These are phyloP conservation scores for Stereum hirsutum DNA, from an alignment of 1,284 basidiomycete species.

Conservation along the genomic window DNA sequence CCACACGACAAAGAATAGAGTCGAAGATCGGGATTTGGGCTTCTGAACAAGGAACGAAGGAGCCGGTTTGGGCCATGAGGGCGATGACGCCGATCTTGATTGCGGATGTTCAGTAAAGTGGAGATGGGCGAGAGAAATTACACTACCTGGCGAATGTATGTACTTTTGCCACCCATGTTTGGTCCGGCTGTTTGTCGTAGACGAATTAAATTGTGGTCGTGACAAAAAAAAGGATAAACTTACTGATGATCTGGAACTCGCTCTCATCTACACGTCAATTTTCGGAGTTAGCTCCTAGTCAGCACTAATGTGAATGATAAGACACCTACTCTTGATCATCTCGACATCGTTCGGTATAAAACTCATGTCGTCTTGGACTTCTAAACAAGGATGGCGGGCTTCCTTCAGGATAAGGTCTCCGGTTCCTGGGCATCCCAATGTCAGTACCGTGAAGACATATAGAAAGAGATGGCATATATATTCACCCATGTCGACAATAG, in stretches of 20 bases:
- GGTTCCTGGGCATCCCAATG: constrained; percentile 36
- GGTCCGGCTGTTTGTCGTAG: constrained; percentile 63
- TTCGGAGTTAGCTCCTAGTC: background rate
- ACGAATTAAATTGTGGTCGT: constrained; percentile 12
- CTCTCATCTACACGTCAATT: constrained; percentile 41
- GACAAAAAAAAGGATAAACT: constrained; percentile 14
- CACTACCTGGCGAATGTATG: constrained; percentile 75
- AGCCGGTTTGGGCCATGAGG: constrained; percentile 92
- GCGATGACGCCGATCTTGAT: constrained; percentile 82
- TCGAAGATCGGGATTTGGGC: constrained; percentile 92
- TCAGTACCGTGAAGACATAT: background rate
- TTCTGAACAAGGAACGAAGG: constrained; percentile 87
- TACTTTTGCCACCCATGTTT: constrained; percentile 95
- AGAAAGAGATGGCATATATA: constrained; percentile 1
- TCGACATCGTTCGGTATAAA: constrained; percentile 96
- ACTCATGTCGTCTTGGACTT: constrained; percentile 91
- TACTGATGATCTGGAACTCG: constrained; percentile 85
- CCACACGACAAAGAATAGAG: constrained; percentile 92
- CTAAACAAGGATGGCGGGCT: constrained; percentile 92
- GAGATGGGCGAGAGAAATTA: background rate
- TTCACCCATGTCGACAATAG: constrained; percentile 60
- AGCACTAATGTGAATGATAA: constrained; percentile 2
- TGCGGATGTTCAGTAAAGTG: constrained; percentile 6
- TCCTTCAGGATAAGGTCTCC: constrained; percentile 74
- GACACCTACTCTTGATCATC: constrained; percentile 65